Evolutionary conservation across 2,329 filamentous ascomycete species (phyloP), one percentile per base, ranked within the genome.

Genomic region (Fusarium beomiforme): DNA sequence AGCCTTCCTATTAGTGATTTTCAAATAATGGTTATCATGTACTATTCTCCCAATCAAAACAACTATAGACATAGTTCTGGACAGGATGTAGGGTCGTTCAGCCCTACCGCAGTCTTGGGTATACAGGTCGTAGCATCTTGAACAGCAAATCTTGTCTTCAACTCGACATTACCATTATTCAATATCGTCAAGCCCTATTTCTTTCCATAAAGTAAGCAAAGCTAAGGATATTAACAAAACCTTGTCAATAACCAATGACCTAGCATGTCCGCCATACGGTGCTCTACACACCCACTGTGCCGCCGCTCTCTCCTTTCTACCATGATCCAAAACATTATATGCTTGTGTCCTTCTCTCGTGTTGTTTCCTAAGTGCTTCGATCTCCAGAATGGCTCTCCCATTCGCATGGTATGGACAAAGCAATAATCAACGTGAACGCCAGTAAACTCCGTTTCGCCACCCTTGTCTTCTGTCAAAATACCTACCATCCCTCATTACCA

Each of bases 121-220:
- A 34, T 31, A 17, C 31, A 41, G 19, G 47, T 46, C 53, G 56
- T 26, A 36, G 33, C 29, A 61, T 37, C 31, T 39, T 26, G n/a
- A 29, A n/a, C 16, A 50, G 59, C 17, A 43, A 43, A 56, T 31
- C 23, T 61, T 24, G 51, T n/a, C 51, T 62, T 59, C 55, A 62
- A 68, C 53, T 75, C 54, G 66, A 71, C 67, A 78, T 78, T 78
- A 78, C 70, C 70, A 78, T 78, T 78, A 78, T 65, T 76, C 64
- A 76, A 73, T 78, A 78, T 69, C 71, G 69, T 74, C 53, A 58
- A 43, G 57, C 24, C 47, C 47, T 67, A 63, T 55, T 59, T 55
- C 61, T 60, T 62, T 59, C 50, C 42, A 46, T 62, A 53, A 64
- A 70, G 57, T 37, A 59, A 51, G 31, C 34, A 51, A 42, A 26